These are phyloP conservation scores for Phlyctochytrium arcticum DNA, from an alignment of 192 early-diverging fungal genomes.

Conservation along the genomic window DNA sequence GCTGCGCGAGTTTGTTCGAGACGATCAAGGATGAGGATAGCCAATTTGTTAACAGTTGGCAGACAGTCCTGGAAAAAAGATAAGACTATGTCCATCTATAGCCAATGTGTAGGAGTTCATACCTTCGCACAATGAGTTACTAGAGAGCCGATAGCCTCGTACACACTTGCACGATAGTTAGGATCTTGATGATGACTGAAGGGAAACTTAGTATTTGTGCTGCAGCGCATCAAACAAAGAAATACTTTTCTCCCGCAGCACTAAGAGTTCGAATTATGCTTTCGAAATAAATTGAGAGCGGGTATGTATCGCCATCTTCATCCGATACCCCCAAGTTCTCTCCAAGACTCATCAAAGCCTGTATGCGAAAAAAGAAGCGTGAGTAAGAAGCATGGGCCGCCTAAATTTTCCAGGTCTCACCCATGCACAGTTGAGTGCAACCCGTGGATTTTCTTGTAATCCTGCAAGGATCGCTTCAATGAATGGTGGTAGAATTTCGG, in stretches of 20 bases:
- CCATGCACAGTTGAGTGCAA: slow-evolving; percentile 96
- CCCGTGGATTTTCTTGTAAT: slow-evolving; percentile 79
- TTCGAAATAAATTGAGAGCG: slow-evolving; percentile 83
- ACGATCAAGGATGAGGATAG: slow-evolving; percentile 69
- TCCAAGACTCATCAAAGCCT: slow-evolving; percentile 87
- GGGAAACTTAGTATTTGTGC: background rate
- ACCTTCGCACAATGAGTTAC: slow-evolving; percentile 48
- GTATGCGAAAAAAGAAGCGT: slow-evolving; percentile 4
- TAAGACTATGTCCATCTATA: background rate
- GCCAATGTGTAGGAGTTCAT: background rate
- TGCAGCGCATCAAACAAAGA: background rate
- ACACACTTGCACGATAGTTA: slow-evolving; percentile 86
- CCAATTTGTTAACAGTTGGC: slow-evolving; percentile 69
- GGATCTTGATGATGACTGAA: slow-evolving; percentile 66
- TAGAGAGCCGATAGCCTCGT: slow-evolving; percentile 88
- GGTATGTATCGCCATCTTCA: slow-evolving; percentile 55
- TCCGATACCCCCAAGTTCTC: slow-evolving; percentile 69
- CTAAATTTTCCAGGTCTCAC: slow-evolving; percentile 40
- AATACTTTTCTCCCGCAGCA: slow-evolving; percentile 30
- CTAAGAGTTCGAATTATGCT: slow-evolving; percentile 67
- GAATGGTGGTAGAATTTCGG: slow-evolving; percentile 32
- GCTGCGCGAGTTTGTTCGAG: slow-evolving; percentile 70
- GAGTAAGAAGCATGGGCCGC: background rate
- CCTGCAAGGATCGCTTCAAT: slow-evolving; percentile 70
- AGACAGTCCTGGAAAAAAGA: slow-evolving; percentile 56